Conservation (phyloP, 164 flowering plant species). For the Annona squamosa region DNA sequence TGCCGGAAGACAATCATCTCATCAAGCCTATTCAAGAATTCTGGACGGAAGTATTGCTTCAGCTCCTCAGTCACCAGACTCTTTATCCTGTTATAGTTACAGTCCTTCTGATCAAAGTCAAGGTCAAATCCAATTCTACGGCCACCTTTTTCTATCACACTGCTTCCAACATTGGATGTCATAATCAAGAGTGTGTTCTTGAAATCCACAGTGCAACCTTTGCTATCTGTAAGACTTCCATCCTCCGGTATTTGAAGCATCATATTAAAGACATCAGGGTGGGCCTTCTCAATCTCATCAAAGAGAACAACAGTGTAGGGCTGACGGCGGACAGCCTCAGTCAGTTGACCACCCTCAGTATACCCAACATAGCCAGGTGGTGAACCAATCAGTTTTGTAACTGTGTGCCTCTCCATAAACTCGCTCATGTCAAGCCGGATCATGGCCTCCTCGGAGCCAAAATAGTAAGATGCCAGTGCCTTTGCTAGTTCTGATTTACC, state of each 20-base stretch:
- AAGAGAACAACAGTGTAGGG: conserved; percentile 20
- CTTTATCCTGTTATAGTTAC: conserved; percentile 73
- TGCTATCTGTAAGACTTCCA: conserved; percentile 21
- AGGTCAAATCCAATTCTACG: conserved; percentile 66
- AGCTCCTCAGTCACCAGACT: conserved; percentile 72
- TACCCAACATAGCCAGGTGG: conserved; percentile 29
- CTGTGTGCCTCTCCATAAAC: conserved; percentile 16
- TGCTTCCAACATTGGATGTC: conserved; percentile 37
- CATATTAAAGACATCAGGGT: conserved; percentile 15
- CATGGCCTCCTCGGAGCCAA: conserved; percentile 21
- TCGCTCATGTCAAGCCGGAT: conserved; percentile 25
- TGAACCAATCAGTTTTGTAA: conserved; percentile 18
- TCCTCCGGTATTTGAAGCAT: conserved; percentile 28
- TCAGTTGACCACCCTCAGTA: conserved; percentile 21
- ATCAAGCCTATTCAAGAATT: conserved; percentile 41
- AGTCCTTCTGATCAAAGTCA: conserved; percentile 63
- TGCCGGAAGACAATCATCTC: conserved; percentile 37
- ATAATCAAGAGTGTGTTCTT: conserved; percentile 19
- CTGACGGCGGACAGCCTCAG: conserved; percentile 14
- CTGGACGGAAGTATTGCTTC: conserved; percentile 18
- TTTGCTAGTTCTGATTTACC: conserved; percentile 25
- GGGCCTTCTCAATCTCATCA: conserved; percentile 29
- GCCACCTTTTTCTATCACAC: conserved; percentile 74
- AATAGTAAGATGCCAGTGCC: conserved; percentile 21
- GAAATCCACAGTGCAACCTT: conserved; percentile 22